Base-by-base conservation (phyloP, 305 asterid genomes). In the Solanum hybrid region DNA sequence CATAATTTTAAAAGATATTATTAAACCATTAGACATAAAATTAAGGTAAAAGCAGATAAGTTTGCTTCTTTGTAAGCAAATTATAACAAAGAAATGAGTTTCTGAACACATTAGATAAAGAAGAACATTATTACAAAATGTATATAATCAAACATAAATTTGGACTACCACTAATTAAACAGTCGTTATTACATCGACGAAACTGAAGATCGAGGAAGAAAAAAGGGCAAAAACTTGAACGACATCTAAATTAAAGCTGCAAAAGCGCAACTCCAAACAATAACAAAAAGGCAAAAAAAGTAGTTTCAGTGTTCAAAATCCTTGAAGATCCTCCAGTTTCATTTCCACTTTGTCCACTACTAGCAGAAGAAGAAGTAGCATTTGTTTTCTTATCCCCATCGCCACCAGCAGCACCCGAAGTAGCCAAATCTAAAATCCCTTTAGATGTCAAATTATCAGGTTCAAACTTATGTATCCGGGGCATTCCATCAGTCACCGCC, bases 401-500 rank as follows among this genome's bases (percentile, higher is more conserved):
- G 26, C 86, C 73, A 76, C 89, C 73, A 35, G 57, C 73, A 76
- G 90, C 29, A 35, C 86, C 39, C 2, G 89, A 24, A 40, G 85
- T 16, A 75, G 29, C 89, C 90, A 96, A 46, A 71, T 35, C 79
- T 88, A 96, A 29, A 14, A 31, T 29, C 1, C 92, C 90, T 69
- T 46, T 93, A 20, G 98, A 86, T 11, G 36, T 83, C 91, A 93
- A 40, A 92, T 95, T 95, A n/a, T 88, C 96, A 86, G 88, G 37
- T 51, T 37, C 18, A 73, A 94, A 90, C 4, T 78, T 93, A 34
- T 96, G 98, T 90, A 6, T 86, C 90, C 1, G 90, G 69, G 98
- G 98, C 82, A 85, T 78, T n/a, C 98, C 96, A 76, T 90, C 28
- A 18, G 10, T 90, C 86, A 93, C 96, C 82, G 94, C 31, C 29